phyloP scores from a whole-genome alignment of 2,329 filamentous ascomycete genomes.

The Pyrenochaeta sp. region DNA sequence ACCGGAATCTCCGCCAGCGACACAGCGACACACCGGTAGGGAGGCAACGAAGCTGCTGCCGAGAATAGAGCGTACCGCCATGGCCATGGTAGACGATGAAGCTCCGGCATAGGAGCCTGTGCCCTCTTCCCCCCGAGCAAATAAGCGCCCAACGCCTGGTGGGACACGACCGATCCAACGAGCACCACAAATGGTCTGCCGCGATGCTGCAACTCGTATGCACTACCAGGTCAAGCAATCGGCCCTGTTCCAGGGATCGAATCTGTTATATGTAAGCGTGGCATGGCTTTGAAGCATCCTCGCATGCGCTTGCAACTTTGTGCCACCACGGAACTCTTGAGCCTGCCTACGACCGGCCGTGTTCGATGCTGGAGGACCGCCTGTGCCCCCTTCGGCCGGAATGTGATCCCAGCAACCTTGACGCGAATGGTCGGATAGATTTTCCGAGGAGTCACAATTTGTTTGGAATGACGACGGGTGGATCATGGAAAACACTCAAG shows the following conservation, averaged over 20 bases:
- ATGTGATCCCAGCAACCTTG: neutral
- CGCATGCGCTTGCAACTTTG: neutral
- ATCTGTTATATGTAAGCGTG: neutral
- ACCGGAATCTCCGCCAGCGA: slow-evolving; percentile 19
- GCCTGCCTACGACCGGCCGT: neutral
- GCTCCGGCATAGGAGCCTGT: slow-evolving; percentile 11
- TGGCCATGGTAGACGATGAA: too few relatives aligned
- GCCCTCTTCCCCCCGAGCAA: neutral
- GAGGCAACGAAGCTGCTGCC: neutral
- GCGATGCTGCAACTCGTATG: neutral
- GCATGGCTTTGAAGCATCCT: neutral
- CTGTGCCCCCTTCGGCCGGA: neutral
- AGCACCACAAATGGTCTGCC: slow-evolving; percentile 4
- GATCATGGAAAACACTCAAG: neutral
- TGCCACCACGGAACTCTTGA: neutral
- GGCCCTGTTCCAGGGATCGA: neutral
- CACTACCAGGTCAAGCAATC: slow-evolving; percentile 10
- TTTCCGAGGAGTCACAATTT: neutral
- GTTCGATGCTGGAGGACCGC: neutral
- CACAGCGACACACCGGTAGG: slow-evolving; percentile 16
- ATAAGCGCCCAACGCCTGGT: slow-evolving; percentile 9
- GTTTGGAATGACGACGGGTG: neutral
- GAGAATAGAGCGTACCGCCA: slow-evolving; percentile 4
- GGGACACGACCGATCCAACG: slow-evolving; percentile 3
- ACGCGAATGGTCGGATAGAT: neutral